Evolutionary conservation across 495 filamentous ascomycete species (phyloP), one percentile per base, ranked within the genome.

Genomic region (Neurospora sp.): DNA sequence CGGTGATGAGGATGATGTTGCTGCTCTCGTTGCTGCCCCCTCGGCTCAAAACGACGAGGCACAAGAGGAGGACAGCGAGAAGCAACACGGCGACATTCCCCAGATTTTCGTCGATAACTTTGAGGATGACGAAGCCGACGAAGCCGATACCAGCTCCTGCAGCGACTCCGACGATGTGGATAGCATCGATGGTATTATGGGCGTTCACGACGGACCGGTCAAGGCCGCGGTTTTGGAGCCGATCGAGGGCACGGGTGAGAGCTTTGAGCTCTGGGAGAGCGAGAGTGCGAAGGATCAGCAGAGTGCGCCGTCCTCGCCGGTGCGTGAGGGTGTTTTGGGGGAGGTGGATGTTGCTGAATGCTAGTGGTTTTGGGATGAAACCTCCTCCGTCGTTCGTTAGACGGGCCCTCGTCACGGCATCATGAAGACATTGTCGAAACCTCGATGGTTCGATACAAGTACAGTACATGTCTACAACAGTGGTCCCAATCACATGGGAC

Each of bases 201-300:
- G 79, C 27, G 82, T 84, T 75, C 79, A 82, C 6, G 77, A 80
- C 7, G 73, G 80, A 3, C 80, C 79, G 2, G 78, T 80, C 39
- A 76, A 81, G 66, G 86, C 86, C 0, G 85, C 83, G 3, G 74
- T 85, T 11, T 79, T 89, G 35, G 80, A 85, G 54, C 86, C 86
- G 5, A 81, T 89, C 20, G 86, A 87, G 62, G 86, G 85, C 35
- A 83, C 86, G 0, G 86, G 83, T 41, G 85, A 86, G 74, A 84
- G 80, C 74, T 89, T 88, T 78, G 87, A 91, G 80, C 84, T 92
- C 37, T 91, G 89, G 89, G 90, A 91, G 82, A 91, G 88, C 78
- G 86, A 82, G 44, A 90, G 87, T 76, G 85, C 87, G 23, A 87
- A 87, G 72, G 89, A 87, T 46, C 87, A 85, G 70, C 73, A 74